Conservation (phyloP, 2,329 filamentous ascomycete genomes). For the Cadophora luteo-olivacea region DNA sequence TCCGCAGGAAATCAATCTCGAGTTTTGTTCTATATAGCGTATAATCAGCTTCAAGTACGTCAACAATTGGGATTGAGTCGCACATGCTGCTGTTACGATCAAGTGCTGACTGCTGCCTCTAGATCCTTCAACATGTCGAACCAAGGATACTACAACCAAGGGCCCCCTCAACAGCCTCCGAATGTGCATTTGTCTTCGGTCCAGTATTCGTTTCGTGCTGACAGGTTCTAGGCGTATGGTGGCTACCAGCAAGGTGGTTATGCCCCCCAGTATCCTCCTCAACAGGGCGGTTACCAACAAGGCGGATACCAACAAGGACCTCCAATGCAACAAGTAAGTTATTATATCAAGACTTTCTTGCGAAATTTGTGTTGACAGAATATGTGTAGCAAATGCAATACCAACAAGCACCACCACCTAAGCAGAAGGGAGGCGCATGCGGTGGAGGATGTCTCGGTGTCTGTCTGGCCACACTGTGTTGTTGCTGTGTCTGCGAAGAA, state of each 20-base stretch:
- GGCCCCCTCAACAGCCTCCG: slow-evolving; percentile 28
- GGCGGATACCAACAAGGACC: slow-evolving; percentile 24
- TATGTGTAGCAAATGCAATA: slow-evolving; percentile 51
- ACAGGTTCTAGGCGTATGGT: no score
- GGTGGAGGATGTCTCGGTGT: slow-evolving; percentile 52
- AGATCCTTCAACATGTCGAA: slow-evolving; percentile 40
- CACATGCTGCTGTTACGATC: neutral
- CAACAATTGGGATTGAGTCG: slow-evolving; percentile 9
- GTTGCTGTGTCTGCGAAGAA: slow-evolving; percentile 58
- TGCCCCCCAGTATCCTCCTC: slow-evolving; percentile 15
- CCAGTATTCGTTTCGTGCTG: no score
- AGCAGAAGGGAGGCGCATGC: slow-evolving; percentile 46
- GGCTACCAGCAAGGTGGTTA: slow-evolving; percentile 1
- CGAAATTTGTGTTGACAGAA: no score
- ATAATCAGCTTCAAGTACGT: slow-evolving; percentile 3
- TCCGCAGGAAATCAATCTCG: neutral
- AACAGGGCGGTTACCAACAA: slow-evolving; percentile 32
- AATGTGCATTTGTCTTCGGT: no score
- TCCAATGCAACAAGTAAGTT: slow-evolving; percentile 20
- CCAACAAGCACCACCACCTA: slow-evolving; percentile 51
- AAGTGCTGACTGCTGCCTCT: slow-evolving; percentile 19
- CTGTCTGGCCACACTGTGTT: slow-evolving; percentile 56
- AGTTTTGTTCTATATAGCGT: no score
- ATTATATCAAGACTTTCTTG: neutral
- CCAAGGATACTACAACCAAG: slow-evolving; percentile 47